Evolutionary conservation across 2,329 filamentous ascomycete species (phyloP), one percentile per base, ranked within the genome.

Genomic region (Pseudogymnoascus sp.): DNA sequence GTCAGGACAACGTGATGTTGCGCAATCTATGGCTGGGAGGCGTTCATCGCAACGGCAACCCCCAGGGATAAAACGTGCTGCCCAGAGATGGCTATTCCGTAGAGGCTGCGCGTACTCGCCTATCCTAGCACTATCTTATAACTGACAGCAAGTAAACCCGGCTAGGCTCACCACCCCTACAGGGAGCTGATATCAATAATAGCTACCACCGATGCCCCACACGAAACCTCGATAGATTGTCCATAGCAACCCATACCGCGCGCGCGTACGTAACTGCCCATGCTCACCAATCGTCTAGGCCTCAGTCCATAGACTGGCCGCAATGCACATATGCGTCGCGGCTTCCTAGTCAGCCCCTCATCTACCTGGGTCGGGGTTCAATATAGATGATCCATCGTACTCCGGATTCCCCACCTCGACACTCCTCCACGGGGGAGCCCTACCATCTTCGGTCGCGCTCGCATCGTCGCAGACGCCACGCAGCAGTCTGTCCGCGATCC

Each of bases 361-460:
- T 33, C 47, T 54, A 10, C 47, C 29, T 33, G 9, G 47, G 47
- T 54, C n/a, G 47, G 33, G 26, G 47, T 54, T 54, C 47, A 26
- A 54, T n/a, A 17, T 33, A 54, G 33, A 31, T 13, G 47, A 54
- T 54, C 21, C 29, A 54, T 33, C 47, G 29, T n/a, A 54, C 17
- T 33, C 4, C 47, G 47, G 47, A 54, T 54, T 54, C 29, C 47
- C 47, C 29, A 54, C 47, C 47, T 33, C n/a, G 47, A 54, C n/a
- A 6, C 47, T 54, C 47, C 47, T 54, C 15, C 47, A 33, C 47
- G 29, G 47, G 13, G 26, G 47, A 54, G 47, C 29, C 26, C 29
- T 54, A 17, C 47, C 47, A 33, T 54, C 47, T 54, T 54, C 47
- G 47, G 47, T 54, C 47, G 47, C n/a, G 26, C 47, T 54, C 47